Evolutionary conservation across 1,139 yeast genomes (phyloP), one percentile per base, ranked within the genome.

Genomic region (Hanseniaspora sp.): DNA sequence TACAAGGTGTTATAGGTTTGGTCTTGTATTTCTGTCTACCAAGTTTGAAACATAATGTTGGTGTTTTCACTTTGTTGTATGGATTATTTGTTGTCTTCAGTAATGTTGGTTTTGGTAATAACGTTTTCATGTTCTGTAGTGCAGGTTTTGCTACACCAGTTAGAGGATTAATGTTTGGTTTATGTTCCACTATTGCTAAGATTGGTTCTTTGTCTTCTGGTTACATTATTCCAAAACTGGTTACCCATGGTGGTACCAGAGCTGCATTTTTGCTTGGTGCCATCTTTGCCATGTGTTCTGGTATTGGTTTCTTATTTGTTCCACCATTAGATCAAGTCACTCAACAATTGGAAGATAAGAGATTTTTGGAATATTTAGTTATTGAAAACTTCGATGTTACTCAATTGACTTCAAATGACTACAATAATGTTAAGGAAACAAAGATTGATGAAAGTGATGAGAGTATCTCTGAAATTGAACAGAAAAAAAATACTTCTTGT

Each of bases 131-230:
- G 58, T 74, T 90, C 59, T 95, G 95, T 29, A 78, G 95, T 43
- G 88, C 88, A 69, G 83, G 95, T 31, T 77, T 83, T 53, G 85
- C 96, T 46, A 83, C 96, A n/a, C 81, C 95, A 31, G 78, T 88
- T 56, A 81, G 96, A 71, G 96, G 96, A 58, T 86, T 83, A 63
- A 86, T 85, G 70, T 90, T 90, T 67, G 94, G 92, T 61, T 76
- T 87, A 61, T 92, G 95, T 47, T 96, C 96, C 56, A 95, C 95
- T 33, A 63, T 80, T 55, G 96, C 95, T 64, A 88, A 87, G 67
- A 74, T 86, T 58, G 96, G 96, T 64, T 96, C 95, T 1, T 87
- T 88, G 64, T 86, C 83, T 39, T 96, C 96, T 57, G 82, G 94
- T 47, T 86, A 82, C 67, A 82, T 84, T 34, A 88, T 90, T 78